A percentile compares a stretch with the other conserved stretches of the same genome.
Conservation (phyloP, 768 basidiomycete genomes). For the Mycena epipterygia region DNA sequence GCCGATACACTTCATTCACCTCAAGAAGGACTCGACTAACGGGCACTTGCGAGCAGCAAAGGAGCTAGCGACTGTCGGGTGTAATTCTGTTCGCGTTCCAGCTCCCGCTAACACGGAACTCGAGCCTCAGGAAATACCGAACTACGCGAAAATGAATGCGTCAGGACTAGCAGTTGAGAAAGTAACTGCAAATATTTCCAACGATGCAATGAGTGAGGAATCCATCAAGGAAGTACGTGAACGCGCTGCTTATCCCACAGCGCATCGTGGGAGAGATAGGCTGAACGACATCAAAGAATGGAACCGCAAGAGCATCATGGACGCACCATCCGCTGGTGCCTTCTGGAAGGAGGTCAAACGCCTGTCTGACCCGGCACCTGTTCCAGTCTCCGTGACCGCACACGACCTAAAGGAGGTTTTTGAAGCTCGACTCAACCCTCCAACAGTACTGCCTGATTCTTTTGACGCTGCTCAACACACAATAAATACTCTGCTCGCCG, state of each 20-base stretch:
- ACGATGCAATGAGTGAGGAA: neutral
- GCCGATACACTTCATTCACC: neutral
- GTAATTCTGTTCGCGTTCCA: too few relatives aligned
- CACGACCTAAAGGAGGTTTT: neutral
- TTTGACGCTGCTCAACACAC: neutral
- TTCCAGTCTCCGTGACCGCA: neutral
- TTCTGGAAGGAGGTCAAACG: slow-evolving; percentile 16
- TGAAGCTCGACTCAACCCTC: neutral
- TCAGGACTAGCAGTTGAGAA: neutral
- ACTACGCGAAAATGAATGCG: too few relatives aligned
- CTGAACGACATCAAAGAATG: neutral
- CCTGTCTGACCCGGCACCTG: neutral
- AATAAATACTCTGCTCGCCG: neutral
- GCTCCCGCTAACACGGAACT: neutral
- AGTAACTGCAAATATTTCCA: neutral
- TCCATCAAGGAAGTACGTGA: neutral
- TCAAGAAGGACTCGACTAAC: neutral
- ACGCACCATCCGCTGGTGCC: neutral
- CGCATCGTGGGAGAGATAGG: neutral
- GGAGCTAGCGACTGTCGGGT: neutral
- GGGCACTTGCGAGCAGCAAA: neutral
- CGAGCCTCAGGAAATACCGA: neutral
- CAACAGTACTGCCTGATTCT: neutral
- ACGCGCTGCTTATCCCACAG: neutral
- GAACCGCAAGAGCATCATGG: neutral